Evolutionary conservation across 768 basidiomycete genomes (phyloP), one percentile per base, ranked within the genome.

Genomic region (Lentinula aciculospora): DNA sequence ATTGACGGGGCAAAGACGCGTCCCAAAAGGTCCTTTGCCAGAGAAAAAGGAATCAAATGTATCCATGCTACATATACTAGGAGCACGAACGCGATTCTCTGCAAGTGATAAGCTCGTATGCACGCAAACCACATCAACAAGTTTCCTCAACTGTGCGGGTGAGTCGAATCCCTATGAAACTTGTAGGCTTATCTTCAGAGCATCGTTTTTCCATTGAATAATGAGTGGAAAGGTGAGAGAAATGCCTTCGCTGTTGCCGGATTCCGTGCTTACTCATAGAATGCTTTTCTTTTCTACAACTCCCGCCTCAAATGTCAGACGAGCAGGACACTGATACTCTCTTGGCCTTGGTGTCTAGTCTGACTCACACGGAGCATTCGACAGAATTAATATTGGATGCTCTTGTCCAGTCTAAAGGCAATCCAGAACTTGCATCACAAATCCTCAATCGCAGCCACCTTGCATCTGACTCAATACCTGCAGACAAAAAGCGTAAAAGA

Each of bases 301-400:
- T 21, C 10, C 19, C 25, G 12, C n/a, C 10, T 49, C 6, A 8
- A 42, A 57, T 57, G 56, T 15, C 44, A 37, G 45, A 46, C 6
- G 46, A 57, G 25, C 19, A 59, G 55, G 86, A 89, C 69, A 92
- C 86, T 0, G 89, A 92, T 29, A 81, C 74, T 6, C 74, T 90
- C 32, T 72, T 92, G 42, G 87, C 82, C 9, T 71, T 89, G 57
- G 81, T 89, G n/a, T 71, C 75, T 15, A 89, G 87, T 65, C 71
- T 88, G 13, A 67, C 89, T 15, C 57, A 49, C 56, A 53, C 67
- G 54, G 60, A 62, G 13, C 68, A 74, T 3, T 68, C 72, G 31
- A 74, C 77, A 42, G 69, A 71, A 21, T 63, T 67, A 6, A 75
- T 90, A 0, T 72, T 92, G 4, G 80, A 89, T 44, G 76, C 84